Percentiles rank a stretch among this genome's conserved stretches.
Evolutionary conservation across 352 stramenopile genomes (phyloP).

Genomic region (Phytophthora kernoviae): DNA sequence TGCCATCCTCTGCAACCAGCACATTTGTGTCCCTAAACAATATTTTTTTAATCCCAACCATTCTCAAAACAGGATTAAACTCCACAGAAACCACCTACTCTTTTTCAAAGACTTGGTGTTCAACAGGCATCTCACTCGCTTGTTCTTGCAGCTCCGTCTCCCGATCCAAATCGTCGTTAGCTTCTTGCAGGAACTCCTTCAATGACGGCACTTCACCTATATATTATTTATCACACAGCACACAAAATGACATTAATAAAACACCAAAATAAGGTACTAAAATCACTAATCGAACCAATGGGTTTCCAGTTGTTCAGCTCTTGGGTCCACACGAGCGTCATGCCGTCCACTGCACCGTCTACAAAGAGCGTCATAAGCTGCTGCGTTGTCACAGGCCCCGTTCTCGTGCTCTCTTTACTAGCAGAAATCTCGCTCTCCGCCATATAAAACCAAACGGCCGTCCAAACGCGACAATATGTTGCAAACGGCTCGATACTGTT

Average conservation of each 20-base stretch:
- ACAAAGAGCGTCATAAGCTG: conserved; percentile 65
- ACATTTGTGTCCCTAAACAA: conserved; percentile 42
- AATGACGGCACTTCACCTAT: conserved; percentile 57
- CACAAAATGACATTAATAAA: conserved; percentile 14
- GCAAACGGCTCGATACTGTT: conserved; percentile 51
- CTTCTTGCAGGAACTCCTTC: conserved; percentile 77
- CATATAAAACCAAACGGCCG: conserved; percentile 68
- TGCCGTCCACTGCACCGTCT: conserved; percentile 67
- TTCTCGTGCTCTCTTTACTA: conserved; percentile 18
- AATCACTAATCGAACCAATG: conserved; percentile 39
- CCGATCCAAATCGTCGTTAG: conserved; percentile 64
- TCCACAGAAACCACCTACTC: conserved; percentile 25
- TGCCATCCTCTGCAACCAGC: conserved; percentile 69
- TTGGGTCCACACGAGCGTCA: conserved; percentile 74
- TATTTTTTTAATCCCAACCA: background rate
- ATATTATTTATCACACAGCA: background rate
- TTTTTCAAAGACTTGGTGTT: conserved; percentile 65
- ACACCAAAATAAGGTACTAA: background rate
- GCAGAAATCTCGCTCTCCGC: conserved; percentile 16
- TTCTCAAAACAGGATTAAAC: background rate
- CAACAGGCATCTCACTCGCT: conserved; percentile 36
- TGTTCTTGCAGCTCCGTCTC: conserved; percentile 55
- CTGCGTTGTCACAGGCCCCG: conserved; percentile 55
- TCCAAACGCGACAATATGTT: conserved; percentile 60
- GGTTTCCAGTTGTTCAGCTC: conserved; percentile 59